Base-by-base conservation (phyloP, 768 basidiomycete genomes). In the Pulveroboletus sp. region DNA sequence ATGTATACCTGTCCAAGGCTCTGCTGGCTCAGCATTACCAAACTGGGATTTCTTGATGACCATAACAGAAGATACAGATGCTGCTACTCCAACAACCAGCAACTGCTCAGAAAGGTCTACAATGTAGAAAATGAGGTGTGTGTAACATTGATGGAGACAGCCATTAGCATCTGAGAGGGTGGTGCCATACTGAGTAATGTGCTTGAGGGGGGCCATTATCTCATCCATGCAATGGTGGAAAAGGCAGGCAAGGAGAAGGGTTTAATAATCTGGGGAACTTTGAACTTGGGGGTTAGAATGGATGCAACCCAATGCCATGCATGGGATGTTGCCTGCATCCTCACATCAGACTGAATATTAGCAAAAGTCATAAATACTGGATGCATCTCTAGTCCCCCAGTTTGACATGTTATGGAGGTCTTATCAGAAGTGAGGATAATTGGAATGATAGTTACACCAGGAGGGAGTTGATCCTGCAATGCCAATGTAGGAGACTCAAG, bases 101-200 rank as follows among this genome's bases (percentile, higher is more conserved):
- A 20, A 52, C 45, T 43, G 57, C 40, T 54, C 61, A 22, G 63
- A 61, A 1, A 58, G 49, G 23, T 65, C 62, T 0, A 51, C 45
- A 7, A 58, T 60, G 9, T 53, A 54, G 0, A 55, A 39, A 2
- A 47, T 51, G 2, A 63, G 50, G 4, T 53, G 57, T 0, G 60
- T 61, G 37, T 42, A 51, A 16, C 41, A 47, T 2, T 42, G 6
- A 4, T 35, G 37, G 0, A 52, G 39, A 5, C 40, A 0, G 6
- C 62, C 49, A 2, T 22, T 17, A 8, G 61, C 60, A 47, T 70
- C 66, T 4, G 69, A 57, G n/a, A 41, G 40, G 8, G 7, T 13
- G 13, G 2, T 3, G 14, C 26, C 26, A 11, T 29, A 0, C 19
- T 10, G 4, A 8, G 35, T 35, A 2, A 9, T n/a, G 2, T 27